Evolutionary conservation across 257 asterid species (phyloP).

Genomic region (Euphrasia confusa): DNA sequence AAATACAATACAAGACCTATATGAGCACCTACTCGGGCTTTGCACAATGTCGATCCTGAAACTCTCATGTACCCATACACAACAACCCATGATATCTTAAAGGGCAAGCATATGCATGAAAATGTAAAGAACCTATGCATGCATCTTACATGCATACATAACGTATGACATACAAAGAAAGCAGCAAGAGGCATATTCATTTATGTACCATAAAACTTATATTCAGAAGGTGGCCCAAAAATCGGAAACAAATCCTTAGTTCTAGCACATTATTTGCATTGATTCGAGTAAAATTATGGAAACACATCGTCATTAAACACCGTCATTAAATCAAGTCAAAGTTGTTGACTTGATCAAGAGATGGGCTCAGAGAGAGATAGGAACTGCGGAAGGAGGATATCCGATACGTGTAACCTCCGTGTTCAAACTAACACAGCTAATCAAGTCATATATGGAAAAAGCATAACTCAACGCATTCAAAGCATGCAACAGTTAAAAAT

Average conservation of each 20-base stretch:
- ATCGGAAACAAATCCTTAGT: constrained; percentile 8
- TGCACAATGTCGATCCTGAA: neutral
- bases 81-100: constrained; percentile 2
- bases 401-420: neutral
- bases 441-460: constrained; percentile 21
- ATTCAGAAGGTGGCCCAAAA: constrained; percentile 8
- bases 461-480: constrained; percentile 24
- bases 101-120: neutral
- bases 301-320: neutral
- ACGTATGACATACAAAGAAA: neutral
- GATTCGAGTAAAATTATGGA: constrained; percentile 2
- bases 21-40: neutral
- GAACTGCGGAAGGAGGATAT: neutral
- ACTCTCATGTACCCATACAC: constrained; percentile 10
- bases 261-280: constrained; percentile 2
- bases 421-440: constrained; percentile 22
- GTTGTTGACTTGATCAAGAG: constrained; percentile 5
- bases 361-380: neutral
- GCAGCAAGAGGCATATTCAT: constrained; percentile 9
- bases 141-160: neutral
- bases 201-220: constrained; percentile 1
- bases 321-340: constrained; percentile 23
- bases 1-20: neutral
- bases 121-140: neutral
- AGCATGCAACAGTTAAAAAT: constrained; percentile 21